Evolutionary conservation across 176 grass and related monocot genomes (phyloP).

Genomic region (Carex scoparia): DNA sequence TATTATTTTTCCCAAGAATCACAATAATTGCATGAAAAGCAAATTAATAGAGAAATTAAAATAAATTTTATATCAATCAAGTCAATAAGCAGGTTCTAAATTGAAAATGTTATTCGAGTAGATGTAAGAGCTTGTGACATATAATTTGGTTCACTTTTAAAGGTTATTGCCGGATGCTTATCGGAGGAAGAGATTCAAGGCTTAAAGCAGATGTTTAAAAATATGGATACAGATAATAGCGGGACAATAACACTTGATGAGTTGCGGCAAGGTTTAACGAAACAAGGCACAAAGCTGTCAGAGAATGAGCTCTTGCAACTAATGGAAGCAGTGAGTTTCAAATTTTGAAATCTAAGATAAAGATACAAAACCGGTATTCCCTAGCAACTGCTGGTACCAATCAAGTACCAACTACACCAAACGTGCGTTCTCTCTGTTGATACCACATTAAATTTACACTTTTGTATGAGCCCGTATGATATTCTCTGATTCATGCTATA

Average conservation of each 20-base stretch:
- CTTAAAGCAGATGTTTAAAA: constrained; percentile 84
- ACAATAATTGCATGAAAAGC: neutral
- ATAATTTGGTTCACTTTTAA: neutral
- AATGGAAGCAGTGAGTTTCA: constrained; percentile 66
- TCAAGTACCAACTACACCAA: neutral
- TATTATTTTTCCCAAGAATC: neutral
- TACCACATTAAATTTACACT: neutral
- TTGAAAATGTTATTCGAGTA: neutral
- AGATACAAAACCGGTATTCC: neutral
- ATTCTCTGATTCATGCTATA: neutral
- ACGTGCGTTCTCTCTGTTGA: neutral
- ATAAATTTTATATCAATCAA: neutral
- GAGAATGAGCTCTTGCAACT: constrained; percentile 65
- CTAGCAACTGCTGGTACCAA: neutral
- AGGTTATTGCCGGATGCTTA: constrained; percentile 76
- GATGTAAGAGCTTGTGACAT: neutral
- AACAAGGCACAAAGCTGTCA: constrained; percentile 74
- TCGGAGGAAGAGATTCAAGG: constrained; percentile 84
- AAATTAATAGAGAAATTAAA: neutral
- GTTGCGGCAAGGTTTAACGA: constrained; percentile 47
- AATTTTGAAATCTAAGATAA: neutral
- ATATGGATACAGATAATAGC: constrained; percentile 77
- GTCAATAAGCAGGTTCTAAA: neutral
- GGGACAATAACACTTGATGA: constrained; percentile 82
- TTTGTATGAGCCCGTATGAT: neutral